Base-by-base conservation (phyloP, 1,139 yeast genomes). In the Candida pseudoviswanathii region DNA sequence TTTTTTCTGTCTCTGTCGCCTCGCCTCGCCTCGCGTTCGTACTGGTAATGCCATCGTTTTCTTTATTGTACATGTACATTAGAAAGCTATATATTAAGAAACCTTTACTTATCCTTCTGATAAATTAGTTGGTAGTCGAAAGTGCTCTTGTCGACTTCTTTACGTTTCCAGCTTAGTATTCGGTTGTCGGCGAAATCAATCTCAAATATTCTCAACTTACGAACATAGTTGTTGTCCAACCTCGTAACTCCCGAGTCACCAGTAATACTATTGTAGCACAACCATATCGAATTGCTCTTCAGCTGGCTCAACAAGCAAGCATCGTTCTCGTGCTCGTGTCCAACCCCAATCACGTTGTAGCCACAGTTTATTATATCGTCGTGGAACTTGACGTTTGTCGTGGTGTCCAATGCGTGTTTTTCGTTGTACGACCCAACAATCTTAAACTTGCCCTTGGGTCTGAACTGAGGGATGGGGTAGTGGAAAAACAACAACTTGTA, bases 271-370 rank as follows among this genome's bases (percentile, higher is more conserved):
- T 66, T 65, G 57, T 71, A 75, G 56, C 80, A 75, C 34, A 75
- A 62, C 77, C 78, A 74, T 41, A 73, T 64, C 31, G 59, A 52
- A 25, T 57, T 54, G 3, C 44, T 51, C 5, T 32, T 8, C 29
- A 57, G 58, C 34, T 63, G 62, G 47, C 65, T 62, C 22, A 65
- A 47, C 27, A 78, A 61, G 57, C 85, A 81, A 10, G 82, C 82
- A 54, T 80, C 84, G 58, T 80, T 81, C 41, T 73, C 79, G 58
- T 80, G 84, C 54, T 81, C 85, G 53, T 78, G 80, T 5, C 84
- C 84, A 26, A 80, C 84, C 11, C 79, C 70, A 10, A 80, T 70
- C 0, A 71, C 82, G 41, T 71, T 63, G 56, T 75, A 75, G 5
- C 73, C 73, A 48, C 73, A 65, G 47, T 63, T 63, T 33, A 68